phyloP scores from a whole-genome alignment of 805 yeast genomes.

The Kodamaea restingae region DNA sequence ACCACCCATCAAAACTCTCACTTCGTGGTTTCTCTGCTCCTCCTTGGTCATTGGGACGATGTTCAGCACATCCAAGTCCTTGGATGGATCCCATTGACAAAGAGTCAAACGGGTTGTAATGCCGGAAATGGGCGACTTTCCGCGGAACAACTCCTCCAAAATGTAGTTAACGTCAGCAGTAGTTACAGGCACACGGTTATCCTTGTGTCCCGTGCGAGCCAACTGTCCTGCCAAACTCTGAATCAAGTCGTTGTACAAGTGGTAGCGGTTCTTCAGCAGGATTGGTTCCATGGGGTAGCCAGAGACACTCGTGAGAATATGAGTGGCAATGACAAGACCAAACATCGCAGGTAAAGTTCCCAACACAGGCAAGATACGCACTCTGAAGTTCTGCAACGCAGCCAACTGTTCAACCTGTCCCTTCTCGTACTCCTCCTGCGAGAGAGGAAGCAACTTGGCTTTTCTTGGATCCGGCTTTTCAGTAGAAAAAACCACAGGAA shows the following conservation, averaged over 20 bases:
- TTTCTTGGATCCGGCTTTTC: slow-evolving; percentile 97
- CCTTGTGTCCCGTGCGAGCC: slow-evolving; percentile 66
- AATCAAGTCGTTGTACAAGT: slow-evolving; percentile 76
- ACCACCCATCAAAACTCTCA: slow-evolving; percentile 65
- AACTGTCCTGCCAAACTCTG: slow-evolving; percentile 87
- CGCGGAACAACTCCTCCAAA: slow-evolving; percentile 88
- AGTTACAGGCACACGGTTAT: slow-evolving; percentile 73
- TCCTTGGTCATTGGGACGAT: slow-evolving; percentile 85
- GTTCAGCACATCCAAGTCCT: slow-evolving; percentile 67
- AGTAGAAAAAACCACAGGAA: slow-evolving; percentile 86
- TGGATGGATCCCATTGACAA: slow-evolving; percentile 76
- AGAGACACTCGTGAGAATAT: slow-evolving; percentile 70
- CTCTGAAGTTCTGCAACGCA: slow-evolving; percentile 86
- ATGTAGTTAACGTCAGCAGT: slow-evolving; percentile 73
- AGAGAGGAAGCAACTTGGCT: slow-evolving; percentile 80
- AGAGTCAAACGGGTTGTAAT: slow-evolving; percentile 75
- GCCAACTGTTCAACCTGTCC: slow-evolving; percentile 86
- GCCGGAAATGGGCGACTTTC: slow-evolving; percentile 84
- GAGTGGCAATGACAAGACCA: slow-evolving; percentile 86
- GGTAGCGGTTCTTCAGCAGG: slow-evolving; percentile 84
- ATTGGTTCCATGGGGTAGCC: slow-evolving; percentile 90
- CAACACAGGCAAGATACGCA: slow-evolving; percentile 88
- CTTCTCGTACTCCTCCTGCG: slow-evolving; percentile 72
- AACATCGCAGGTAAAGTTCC: slow-evolving; percentile 98
- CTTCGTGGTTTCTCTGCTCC: slow-evolving; percentile 80